These are phyloP conservation scores for Strigomonas galati DNA, from an alignment of 208 protist genomes.

Conservation along the genomic window DNA sequence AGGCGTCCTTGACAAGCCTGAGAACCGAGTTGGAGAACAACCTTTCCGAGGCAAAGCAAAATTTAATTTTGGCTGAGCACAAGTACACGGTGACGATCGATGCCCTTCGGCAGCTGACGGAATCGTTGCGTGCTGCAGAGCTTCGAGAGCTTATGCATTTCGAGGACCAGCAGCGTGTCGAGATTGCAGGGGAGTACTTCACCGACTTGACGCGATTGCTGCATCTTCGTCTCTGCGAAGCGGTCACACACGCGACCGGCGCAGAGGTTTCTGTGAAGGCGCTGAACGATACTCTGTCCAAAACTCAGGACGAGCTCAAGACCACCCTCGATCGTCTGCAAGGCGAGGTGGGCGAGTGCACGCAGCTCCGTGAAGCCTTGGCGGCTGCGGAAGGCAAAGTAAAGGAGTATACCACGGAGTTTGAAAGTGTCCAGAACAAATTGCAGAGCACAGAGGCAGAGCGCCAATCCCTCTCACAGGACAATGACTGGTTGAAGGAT, in stretches of 20 bases:
- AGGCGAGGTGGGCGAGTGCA: too few species aligned
- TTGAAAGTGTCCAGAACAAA: conserved; percentile 7
- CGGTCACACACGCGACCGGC: too few species aligned
- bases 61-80: conserved; percentile 22
- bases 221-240: too few species aligned
- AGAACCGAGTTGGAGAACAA: conserved; percentile 15
- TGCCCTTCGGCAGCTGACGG: conserved; percentile 27
- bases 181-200: too few species aligned
- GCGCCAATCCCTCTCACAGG: conserved; percentile 19
- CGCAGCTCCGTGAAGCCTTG: too few species aligned
- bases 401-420: neutral
- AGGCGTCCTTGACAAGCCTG: conserved; percentile 1
- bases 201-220: too few species aligned
- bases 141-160: conserved; percentile 8
- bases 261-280: too few species aligned
- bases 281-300: too few species aligned
- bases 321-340: too few species aligned
- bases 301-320: too few species aligned
- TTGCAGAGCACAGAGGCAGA: neutral
- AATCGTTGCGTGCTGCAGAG: conserved; percentile 18
- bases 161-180: conserved; percentile 1
- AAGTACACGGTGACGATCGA: conserved; percentile 20
- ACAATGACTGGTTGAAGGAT: conserved; percentile 61
- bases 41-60: conserved; percentile 14
- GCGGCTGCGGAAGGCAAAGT: too few species aligned